Conservation (phyloP, 768 basidiomycete genomes). For the Rhizopogon salebrosus region DNA sequence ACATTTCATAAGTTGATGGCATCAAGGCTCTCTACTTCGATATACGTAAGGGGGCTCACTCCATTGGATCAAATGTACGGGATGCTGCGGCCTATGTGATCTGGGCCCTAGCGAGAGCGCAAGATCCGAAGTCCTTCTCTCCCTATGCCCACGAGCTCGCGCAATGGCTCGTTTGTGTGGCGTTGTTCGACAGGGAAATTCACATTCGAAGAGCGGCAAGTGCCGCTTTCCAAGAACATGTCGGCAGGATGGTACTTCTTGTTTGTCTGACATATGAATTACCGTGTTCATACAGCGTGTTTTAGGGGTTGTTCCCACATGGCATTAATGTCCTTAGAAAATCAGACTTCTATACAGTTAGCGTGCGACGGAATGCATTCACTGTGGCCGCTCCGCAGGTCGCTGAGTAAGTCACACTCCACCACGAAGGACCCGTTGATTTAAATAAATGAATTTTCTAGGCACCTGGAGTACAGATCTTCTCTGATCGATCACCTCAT, state of each 20-base stretch:
- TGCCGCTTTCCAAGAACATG: constrained; percentile 96
- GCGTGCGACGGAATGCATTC: constrained; percentile 79
- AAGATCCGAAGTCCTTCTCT: constrained; percentile 50
- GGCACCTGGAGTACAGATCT: constrained; percentile 72
- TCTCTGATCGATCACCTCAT: constrained; percentile 70
- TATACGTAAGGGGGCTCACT: constrained; percentile 86
- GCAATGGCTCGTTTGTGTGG: constrained; percentile 65
- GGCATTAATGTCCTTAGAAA: constrained; percentile 91
- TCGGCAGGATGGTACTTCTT: constrained; percentile 75
- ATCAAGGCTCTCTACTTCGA: constrained; percentile 89
- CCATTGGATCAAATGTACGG: constrained; percentile 90
- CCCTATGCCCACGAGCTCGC: constrained; percentile 67
- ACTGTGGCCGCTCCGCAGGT: constrained; percentile 82
- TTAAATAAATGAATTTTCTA: constrained; percentile 25
- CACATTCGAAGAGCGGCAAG: constrained; percentile 94
- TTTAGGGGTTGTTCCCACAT: constrained; percentile 82
- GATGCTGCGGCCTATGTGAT: constrained; percentile 93
- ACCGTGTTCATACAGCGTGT: constrained; percentile 14
- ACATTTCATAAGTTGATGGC: constrained; percentile 6
- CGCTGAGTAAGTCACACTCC: constrained; percentile 60
- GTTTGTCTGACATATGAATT: constrained; percentile 1
- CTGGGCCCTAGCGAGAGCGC: constrained; percentile 88
- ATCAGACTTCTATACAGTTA: constrained; percentile 94
- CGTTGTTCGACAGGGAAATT: constrained; percentile 90
- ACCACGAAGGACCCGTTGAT: constrained; percentile 8